These are phyloP conservation scores for Phyllosticta ampelicida DNA, from an alignment of 2,329 filamentous ascomycete genomes.

Conservation along the genomic window DNA sequence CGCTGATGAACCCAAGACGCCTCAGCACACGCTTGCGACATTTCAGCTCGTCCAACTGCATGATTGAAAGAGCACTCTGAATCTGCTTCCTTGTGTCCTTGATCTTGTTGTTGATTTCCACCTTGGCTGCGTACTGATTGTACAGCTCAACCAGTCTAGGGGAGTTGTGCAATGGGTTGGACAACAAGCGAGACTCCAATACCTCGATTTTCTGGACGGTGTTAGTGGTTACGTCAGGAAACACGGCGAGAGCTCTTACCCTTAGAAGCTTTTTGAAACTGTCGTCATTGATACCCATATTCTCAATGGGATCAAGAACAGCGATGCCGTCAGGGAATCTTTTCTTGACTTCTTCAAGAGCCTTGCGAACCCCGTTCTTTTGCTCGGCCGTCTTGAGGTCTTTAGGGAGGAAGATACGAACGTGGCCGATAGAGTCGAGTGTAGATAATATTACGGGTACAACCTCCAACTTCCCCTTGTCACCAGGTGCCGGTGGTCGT, in stretches of 20 bases:
- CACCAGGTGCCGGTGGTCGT: conserved; percentile 48
- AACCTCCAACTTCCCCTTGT: conserved; percentile 64
- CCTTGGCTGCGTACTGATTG: conserved; percentile 75
- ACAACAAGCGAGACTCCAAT: conserved; percentile 76
- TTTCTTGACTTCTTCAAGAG: conserved; percentile 66
- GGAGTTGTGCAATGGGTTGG: conserved; percentile 86
- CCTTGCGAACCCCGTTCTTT: conserved; percentile 55
- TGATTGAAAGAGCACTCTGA: conserved; percentile 69
- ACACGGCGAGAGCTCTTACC: conserved; percentile 28
- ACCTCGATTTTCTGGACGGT: conserved; percentile 77
- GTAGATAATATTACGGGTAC: conserved; percentile 81
- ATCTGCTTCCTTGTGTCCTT: conserved; percentile 86
- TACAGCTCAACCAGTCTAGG: conserved; percentile 75
- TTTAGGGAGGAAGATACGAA: conserved; percentile 72
- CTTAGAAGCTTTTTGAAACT: conserved; percentile 82
- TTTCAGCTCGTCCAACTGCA: conserved; percentile 93
- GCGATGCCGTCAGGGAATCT: conserved; percentile 90
- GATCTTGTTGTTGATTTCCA: conserved; percentile 64
- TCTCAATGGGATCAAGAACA: conserved; percentile 82
- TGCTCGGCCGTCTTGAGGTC: conserved; percentile 60
- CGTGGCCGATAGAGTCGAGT: conserved; percentile 71
- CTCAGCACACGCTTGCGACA: conserved; percentile 90
- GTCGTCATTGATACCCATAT: conserved; percentile 90
- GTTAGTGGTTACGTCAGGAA: background rate
- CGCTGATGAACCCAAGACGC: conserved; percentile 90